These are phyloP conservation scores for Hypholoma sublateritium DNA, from an alignment of 768 basidiomycete genomes.

Conservation along the genomic window DNA sequence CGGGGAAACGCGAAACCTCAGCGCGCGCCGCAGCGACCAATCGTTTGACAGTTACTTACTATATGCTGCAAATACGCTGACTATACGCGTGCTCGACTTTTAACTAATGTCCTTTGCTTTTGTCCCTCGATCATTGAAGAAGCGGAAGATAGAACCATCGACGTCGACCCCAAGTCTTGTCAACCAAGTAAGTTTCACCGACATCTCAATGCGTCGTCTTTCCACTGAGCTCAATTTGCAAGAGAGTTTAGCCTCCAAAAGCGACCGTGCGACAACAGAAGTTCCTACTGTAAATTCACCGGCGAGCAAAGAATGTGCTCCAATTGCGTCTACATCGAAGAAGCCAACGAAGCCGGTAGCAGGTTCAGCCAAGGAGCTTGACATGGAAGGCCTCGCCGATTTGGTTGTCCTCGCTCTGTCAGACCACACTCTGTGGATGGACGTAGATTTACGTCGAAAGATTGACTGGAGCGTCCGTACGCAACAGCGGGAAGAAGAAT, in stretches of 20 bases:
- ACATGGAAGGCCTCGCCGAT: conserved; percentile 44
- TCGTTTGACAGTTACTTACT: too few relatives aligned
- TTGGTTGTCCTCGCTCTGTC: conserved; percentile 66
- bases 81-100: neutral
- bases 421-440: conserved; percentile 66
- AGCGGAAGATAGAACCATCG: conserved; percentile 7
- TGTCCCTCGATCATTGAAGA: conserved; percentile 26
- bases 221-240: conserved; percentile 11
- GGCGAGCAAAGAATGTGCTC: neutral
- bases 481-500: conserved; percentile 19
- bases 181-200: conserved; percentile 11
- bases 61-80: too few relatives aligned
- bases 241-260: conserved; percentile 5
- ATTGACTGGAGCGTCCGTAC: conserved; percentile 31
- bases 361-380: conserved; percentile 1
- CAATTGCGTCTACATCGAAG: neutral
- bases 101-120: conserved; percentile 23
- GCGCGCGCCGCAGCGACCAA: neutral
- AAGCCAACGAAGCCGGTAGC: neutral
- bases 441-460: conserved; percentile 51
- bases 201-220: neutral
- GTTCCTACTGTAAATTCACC: conserved; percentile 6
- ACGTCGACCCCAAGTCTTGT: neutral
- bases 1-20: too few relatives aligned
- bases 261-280: neutral